These are phyloP conservation scores for Brettanomyces sp. DNA, from an alignment of 805 yeast genomes.

Conservation along the genomic window DNA sequence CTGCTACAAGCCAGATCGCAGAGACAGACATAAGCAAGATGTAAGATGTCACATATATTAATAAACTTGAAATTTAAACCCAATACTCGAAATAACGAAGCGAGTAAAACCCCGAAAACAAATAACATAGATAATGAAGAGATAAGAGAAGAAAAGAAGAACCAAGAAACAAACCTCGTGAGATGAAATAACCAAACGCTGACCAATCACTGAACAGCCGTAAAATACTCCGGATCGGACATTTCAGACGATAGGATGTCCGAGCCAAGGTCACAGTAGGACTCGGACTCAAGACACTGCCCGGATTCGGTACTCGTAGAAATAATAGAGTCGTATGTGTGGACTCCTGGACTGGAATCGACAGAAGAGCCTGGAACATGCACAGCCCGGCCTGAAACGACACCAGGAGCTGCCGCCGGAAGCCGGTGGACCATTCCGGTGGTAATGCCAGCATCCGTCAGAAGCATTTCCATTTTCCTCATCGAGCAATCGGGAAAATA, in stretches of 20 bases:
- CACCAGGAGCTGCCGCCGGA: no score
- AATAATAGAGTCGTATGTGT: background rate
- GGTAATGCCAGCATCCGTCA: constrained; percentile 50
- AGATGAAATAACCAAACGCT: background rate
- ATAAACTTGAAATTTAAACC: no score
- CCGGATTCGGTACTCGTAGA: constrained; percentile 5
- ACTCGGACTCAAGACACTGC: constrained; percentile 3
- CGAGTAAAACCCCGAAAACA: no score
- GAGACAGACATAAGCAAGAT: background rate
- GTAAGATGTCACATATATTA: background rate
- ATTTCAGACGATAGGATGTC: constrained; percentile 4
- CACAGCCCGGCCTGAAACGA: no score
- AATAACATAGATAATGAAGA: no score
- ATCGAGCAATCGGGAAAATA: constrained; percentile 68
- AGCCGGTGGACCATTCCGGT: constrained; percentile 17
- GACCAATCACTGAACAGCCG: background rate
- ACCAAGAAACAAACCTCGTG: background rate
- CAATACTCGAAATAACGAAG: no score
- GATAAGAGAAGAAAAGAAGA: no score
- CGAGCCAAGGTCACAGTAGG: constrained; percentile 1
- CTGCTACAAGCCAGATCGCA: no score
- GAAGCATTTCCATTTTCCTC: constrained; percentile 43
- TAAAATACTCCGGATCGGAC: background rate
- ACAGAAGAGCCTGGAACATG: background rate
- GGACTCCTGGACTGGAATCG: background rate